Evolutionary conservation across 805 yeast genomes (phyloP).

Genomic region (Starmerella asiatica): DNA sequence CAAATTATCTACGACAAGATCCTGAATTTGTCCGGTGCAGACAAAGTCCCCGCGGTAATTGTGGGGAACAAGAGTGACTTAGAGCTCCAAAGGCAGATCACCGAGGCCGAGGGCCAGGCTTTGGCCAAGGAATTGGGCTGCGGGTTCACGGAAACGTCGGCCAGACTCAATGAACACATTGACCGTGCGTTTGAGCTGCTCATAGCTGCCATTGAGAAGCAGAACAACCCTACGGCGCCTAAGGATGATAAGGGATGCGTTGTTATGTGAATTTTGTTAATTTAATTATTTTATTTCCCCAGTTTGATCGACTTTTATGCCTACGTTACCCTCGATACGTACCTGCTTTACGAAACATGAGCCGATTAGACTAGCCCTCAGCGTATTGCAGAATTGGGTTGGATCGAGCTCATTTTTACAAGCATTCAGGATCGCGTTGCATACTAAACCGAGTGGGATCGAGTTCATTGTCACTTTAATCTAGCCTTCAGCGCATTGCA

Average conservation of each 20-base stretch:
- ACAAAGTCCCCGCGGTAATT: conserved; percentile 61
- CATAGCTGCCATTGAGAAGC: conserved; percentile 47
- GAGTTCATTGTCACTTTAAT: no score
- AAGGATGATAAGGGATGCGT: conserved; percentile 40
- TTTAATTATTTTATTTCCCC: no score
- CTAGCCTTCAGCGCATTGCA: no score
- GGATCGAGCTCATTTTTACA: no score
- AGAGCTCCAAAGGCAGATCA: conserved; percentile 45
- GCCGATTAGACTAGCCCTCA: no score
- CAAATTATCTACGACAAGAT: conserved; percentile 72
- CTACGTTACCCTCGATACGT: no score
- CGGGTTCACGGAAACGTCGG: conserved; percentile 73
- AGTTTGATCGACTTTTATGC: no score
- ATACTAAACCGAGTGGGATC: no score
- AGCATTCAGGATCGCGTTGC: no score
- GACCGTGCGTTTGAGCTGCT: conserved; percentile 46
- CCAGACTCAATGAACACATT: conserved; percentile 65
- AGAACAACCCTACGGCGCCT: conserved; percentile 38
- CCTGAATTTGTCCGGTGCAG: conserved; percentile 46
- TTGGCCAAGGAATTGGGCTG: conserved; percentile 55
- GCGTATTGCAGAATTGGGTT: no score
- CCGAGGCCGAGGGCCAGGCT: conserved; percentile 42
- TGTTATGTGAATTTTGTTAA: conserved; percentile 34
- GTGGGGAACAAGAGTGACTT: conserved; percentile 70
- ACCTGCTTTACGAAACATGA: no score